Base-by-base conservation (phyloP, 345 rosid species). In the Eucalyptus regnans region DNA sequence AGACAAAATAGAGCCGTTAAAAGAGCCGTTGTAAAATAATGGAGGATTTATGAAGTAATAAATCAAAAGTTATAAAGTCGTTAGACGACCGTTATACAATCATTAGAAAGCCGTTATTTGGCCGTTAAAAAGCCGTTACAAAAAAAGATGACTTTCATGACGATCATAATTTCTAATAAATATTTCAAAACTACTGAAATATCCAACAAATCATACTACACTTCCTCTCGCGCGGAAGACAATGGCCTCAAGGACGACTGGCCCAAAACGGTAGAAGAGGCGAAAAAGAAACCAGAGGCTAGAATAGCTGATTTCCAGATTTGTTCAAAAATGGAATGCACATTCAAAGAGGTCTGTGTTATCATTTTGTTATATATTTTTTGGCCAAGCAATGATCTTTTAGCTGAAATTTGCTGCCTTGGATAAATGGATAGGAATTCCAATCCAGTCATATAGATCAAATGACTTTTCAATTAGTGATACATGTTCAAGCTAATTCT, bases 361-460 rank as follows among this genome's bases (percentile, higher is more conserved):
- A 5, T 12, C n/a, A 60, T 60, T 27, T 60, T 29, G 25, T 27
- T 27, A 27, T 12, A 27, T 12, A 60, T 27, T 60, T 60, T 60
- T 27, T 60, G 31, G 68, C 31, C 68, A 60, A 60, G 31, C n/a
- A 60, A 11, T 12, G 31, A 60, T 25, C 14, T 60, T 27, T 60
- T 60, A 60, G 68, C 31, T 27, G 68, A 60, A 58, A 58, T 58
- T 58, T 25, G 13, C 64, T 58, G 64, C 64, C 64, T 58, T 25
- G 58, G 58, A 52, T 20, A 8, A 8, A 52, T 52, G 58, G 1
- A 58, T 58, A 5, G 64, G 64, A 58, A 58, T 52, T 58, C 2
- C 29, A 0, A 58, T 58, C 64, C 64, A 0, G 64, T 58, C 13
- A 58, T 0, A 13, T 29, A 12, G n/a, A 60, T 12, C 31, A 27